These are phyloP conservation scores for Microbotryum scabiosae DNA, from an alignment of 1,284 basidiomycete genomes.

Conservation along the genomic window DNA sequence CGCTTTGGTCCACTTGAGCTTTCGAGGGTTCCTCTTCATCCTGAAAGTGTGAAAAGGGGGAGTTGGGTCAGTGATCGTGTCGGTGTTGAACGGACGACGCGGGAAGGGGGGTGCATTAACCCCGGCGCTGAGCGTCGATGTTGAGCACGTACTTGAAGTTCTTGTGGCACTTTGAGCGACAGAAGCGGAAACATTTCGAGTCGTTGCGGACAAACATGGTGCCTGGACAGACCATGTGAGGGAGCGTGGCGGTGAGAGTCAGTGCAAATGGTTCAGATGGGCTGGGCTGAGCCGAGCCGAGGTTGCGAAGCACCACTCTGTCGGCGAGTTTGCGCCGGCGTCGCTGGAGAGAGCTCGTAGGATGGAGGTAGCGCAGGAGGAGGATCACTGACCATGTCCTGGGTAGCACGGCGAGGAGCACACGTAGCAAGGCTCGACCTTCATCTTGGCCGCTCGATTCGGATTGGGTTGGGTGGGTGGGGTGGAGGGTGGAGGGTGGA, in stretches of 20 bases:
- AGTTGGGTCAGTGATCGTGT: not conserved
- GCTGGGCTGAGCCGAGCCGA: too few species aligned
- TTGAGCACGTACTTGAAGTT: constrained; percentile 74
- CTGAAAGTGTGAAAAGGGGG: constrained; percentile 44
- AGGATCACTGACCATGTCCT: constrained; percentile 65
- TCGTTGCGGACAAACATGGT: constrained; percentile 93
- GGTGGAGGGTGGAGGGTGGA: too few species aligned
- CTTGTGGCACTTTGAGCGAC: constrained; percentile 93
- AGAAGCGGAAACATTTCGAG: constrained; percentile 92
- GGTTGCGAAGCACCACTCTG: too few species aligned
- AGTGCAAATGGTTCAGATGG: not conserved
- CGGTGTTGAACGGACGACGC: not conserved
- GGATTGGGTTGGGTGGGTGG: too few species aligned
- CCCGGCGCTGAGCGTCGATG: too few species aligned
- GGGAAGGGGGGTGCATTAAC: too few species aligned
- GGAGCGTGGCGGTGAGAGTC: not conserved
- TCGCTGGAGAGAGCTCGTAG: not conserved
- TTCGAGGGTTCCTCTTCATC: constrained; percentile 99
- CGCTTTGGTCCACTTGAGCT: constrained; percentile 99
- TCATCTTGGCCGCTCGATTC: constrained; percentile 14
- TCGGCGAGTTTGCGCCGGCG: too few species aligned
- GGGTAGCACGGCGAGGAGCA: constrained; percentile 93
- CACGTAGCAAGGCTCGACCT: constrained; percentile 45
- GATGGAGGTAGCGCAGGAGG: not conserved
- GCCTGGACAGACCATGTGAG: constrained; percentile 45